Conservation (phyloP, 23 red algal species). For the Agarophyton chilense region DNA sequence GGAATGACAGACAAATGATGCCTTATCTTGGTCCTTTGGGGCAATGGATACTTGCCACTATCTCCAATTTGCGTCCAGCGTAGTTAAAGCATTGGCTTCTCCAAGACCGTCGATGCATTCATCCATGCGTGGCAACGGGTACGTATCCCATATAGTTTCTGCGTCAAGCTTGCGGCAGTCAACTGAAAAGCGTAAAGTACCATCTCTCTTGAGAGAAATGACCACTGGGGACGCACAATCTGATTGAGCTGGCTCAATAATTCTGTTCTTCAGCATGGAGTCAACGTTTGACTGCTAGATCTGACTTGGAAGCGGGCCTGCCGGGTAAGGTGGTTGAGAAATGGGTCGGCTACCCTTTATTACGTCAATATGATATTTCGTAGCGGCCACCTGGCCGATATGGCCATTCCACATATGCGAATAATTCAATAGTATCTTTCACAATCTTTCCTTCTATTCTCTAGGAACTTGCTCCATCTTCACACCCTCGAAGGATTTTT, state of each 20-base stretch:
- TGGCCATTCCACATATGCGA: neutral
- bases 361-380: neutral
- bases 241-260: constrained; percentile 11
- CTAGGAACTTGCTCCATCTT: too few species aligned
- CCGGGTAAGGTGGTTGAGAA: neutral
- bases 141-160: neutral
- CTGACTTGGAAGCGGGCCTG: neutral
- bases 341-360: neutral
- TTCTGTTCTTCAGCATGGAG: neutral
- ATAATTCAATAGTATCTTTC: neutral
- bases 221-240: constrained; percentile 14
- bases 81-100: constrained; percentile 20
- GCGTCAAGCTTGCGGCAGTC: constrained; percentile 35
- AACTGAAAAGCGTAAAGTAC: constrained; percentile 14
- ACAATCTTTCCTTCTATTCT: neutral
- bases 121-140: constrained; percentile 28
- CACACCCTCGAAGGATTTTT: too few species aligned
- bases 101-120: constrained; percentile 37
- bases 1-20: neutral
- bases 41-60: constrained; percentile 34
- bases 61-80: constrained; percentile 20
- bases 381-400: neutral
- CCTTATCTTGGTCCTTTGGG: neutral
- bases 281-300: neutral
- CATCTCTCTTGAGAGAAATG: neutral